A percentile compares a stretch with the other conserved stretches of the same genome.
These are phyloP conservation scores for Starmera caribaea DNA, from an alignment of 805 yeast genomes.

Conservation along the genomic window DNA sequence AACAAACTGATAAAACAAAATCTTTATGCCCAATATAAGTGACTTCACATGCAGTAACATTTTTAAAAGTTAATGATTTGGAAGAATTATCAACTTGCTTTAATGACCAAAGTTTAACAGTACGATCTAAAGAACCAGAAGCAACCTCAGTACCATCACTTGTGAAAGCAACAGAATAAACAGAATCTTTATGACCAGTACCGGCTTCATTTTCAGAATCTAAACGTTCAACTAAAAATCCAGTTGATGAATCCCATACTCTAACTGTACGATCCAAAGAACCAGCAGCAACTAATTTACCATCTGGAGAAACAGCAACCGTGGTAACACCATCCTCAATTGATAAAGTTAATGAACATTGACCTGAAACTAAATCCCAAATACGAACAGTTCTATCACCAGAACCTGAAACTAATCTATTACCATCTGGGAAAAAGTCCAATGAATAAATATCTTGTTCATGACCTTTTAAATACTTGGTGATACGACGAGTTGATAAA, in stretches of 20 bases:
- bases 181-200: constrained; percentile 94
- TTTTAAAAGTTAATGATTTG: constrained; percentile 26
- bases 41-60: constrained; percentile 63
- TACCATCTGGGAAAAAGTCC: constrained; percentile 91
- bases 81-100: constrained; percentile 43
- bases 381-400: constrained; percentile 95
- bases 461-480: constrained; percentile 83
- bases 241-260: constrained; percentile 93
- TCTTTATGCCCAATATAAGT: constrained; percentile 95
- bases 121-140: constrained; percentile 90
- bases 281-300: constrained; percentile 91
- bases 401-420: constrained; percentile 87
- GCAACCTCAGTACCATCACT: constrained; percentile 88
- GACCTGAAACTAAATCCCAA: constrained; percentile 90
- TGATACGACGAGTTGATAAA: constrained; percentile 72
- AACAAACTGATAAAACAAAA: constrained; percentile 87
- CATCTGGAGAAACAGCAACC: constrained; percentile 94
- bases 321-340: constrained; percentile 98
- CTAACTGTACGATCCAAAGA: constrained; percentile 91
- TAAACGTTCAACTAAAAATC: constrained; percentile 82
- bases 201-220: constrained; percentile 83
- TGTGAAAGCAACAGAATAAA: constrained; percentile 88
- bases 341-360: constrained; percentile 77
- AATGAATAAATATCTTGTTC: constrained; percentile 96
- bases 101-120: constrained; percentile 92